Conservation (phyloP, 148 eudicot species). For the Vaccinium myrtillus region DNA sequence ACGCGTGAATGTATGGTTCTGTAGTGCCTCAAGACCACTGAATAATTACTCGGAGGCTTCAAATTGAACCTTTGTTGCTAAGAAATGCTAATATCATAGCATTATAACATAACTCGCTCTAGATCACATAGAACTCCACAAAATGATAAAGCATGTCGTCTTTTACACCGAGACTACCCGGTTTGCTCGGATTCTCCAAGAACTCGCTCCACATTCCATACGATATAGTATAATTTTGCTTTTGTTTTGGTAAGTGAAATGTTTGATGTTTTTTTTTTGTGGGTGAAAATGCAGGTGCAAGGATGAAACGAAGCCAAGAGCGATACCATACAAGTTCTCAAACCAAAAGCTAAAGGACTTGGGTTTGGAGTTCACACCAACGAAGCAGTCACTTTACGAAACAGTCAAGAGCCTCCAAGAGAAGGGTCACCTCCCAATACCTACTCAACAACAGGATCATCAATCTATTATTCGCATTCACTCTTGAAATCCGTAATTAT, state of each 20-base stretch:
- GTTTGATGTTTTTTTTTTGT: neutral
- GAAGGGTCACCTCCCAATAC: conserved; percentile 74
- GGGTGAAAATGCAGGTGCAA: conserved; percentile 51
- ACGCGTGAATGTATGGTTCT: neutral
- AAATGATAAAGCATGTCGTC: neutral
- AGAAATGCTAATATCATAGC: neutral
- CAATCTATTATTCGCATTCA: conserved; percentile 25
- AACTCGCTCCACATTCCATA: neutral
- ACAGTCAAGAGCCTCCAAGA: conserved; percentile 81
- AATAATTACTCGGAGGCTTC: neutral
- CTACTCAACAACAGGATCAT: conserved; percentile 33
- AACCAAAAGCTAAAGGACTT: conserved; percentile 77
- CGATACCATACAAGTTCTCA: conserved; percentile 66
- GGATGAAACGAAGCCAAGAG: conserved; percentile 73
- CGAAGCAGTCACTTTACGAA: conserved; percentile 65
- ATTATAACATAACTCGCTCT: neutral
- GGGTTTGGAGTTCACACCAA: conserved; percentile 69
- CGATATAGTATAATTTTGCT: neutral
- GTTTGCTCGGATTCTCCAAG: neutral
- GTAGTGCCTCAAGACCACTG: too few species aligned
- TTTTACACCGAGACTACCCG: neutral
- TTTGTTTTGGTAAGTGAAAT: neutral
- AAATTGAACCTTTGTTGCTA: neutral
- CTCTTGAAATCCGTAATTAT: neutral
- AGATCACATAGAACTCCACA: neutral